phyloP scores from a whole-genome alignment of 164 flowering plant species.

The Paratinospora sagittata region DNA sequence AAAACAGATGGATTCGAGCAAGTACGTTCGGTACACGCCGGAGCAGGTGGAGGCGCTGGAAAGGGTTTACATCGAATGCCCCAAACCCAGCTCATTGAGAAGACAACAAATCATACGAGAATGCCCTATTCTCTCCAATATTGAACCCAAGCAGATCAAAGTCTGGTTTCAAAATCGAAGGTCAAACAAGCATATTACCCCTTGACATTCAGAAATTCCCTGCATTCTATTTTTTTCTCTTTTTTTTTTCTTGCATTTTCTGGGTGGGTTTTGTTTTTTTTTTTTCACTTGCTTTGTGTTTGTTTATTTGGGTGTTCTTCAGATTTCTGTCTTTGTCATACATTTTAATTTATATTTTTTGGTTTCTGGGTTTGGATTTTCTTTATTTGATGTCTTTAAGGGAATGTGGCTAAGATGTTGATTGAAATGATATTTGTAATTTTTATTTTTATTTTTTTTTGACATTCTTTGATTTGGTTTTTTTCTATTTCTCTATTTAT shows the following conservation, averaged over 20 bases:
- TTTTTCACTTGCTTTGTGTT: no score
- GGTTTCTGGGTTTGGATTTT: neutral
- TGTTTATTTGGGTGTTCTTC: no score
- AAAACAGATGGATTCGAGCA: conserved; percentile 34
- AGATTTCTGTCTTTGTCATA: no score
- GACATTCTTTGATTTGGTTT: no score
- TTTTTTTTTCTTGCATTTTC: neutral
- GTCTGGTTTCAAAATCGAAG: conserved; percentile 88
- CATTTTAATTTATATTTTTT: no score
- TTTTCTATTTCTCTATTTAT: no score
- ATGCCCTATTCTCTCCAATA: conserved; percentile 63
- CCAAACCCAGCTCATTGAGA: conserved; percentile 66
- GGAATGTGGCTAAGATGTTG: neutral
- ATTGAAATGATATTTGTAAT: neutral
- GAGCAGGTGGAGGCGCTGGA: conserved; percentile 80
- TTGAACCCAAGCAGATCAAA: conserved; percentile 84
- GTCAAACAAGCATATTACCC: conserved; percentile 14
- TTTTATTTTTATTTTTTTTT: neutral
- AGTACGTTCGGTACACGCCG: conserved; percentile 67
- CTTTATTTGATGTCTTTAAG: neutral
- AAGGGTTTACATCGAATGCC: conserved; percentile 63
- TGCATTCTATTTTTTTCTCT: neutral
- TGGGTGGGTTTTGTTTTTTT: neutral
- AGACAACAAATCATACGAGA: conserved; percentile 68
- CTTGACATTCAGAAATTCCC: neutral